Percentiles rank a stretch among this genome's conserved stretches.
phyloP scores from a whole-genome alignment of 2,329 filamentous ascomycete species.

The Colletotrichum viniferum region DNA sequence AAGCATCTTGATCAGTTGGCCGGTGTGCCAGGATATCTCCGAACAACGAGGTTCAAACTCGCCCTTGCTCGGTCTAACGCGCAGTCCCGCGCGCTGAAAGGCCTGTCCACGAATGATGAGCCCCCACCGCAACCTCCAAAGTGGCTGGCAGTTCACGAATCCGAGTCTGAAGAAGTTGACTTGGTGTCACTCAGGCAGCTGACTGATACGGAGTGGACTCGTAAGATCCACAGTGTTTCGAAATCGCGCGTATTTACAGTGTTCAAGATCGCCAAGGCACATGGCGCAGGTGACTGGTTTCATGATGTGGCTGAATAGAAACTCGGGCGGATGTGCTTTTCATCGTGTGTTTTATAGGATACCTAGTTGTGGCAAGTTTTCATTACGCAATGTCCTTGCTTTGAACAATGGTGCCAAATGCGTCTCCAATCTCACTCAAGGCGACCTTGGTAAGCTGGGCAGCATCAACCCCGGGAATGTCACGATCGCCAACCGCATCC shows the following conservation, averaged over 20 bases:
- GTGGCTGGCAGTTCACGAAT: neutral
- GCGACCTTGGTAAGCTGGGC: conserved; percentile 55
- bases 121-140: neutral
- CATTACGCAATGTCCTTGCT: conserved; percentile 28
- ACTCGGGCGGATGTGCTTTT: neutral
- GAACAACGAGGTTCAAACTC: conserved; percentile 27
- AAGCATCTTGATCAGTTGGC: neutral
- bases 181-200: neutral
- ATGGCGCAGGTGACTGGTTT: neutral
- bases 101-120: conserved; percentile 23
- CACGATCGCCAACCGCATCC: conserved; percentile 68
- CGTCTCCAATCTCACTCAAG: conserved; percentile 65
- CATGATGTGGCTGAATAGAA: neutral
- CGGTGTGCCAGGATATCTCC: conserved; percentile 23
- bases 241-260: neutral
- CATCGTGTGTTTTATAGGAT: neutral
- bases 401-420: conserved; percentile 64
- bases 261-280: neutral
- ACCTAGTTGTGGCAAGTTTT: neutral
- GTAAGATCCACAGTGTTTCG: neutral
- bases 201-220: neutral
- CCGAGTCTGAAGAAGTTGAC: neutral
- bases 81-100: conserved; percentile 25
- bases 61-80: conserved; percentile 24
- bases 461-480: conserved; percentile 66